Evolutionary conservation across 2,329 filamentous ascomycete species (phyloP), one percentile per base, ranked within the genome.

Genomic region (Xylariaceae sp.): DNA sequence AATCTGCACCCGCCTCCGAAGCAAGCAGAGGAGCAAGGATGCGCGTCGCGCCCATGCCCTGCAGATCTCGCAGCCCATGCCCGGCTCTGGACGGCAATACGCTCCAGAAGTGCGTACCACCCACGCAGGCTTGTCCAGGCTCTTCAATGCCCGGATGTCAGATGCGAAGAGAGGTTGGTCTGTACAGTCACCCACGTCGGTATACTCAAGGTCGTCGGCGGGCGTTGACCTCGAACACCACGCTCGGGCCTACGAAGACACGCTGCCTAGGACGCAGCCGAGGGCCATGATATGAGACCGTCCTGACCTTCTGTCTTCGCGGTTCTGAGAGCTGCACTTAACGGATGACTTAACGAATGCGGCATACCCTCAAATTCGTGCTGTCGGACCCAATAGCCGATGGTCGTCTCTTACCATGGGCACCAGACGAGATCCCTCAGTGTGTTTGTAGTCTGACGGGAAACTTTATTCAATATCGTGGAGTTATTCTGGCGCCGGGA

Each of bases 221-320:
- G 39, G 36, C 16, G 39, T 39, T 14, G 47, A 51, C 19, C 58
- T 75, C 27, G 70, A 76, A 43, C 58, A 67, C 47, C 65, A 66
- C 39, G 64, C 69, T 3, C 63, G 67, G 38, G 63, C 70, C 26
- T 77, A 77, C 42, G 72, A 77, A 51, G 72, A 77, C 42, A 71
- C 75, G 70, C 46, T 70, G 15, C 70, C 70, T 18, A 59, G 70
- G 28, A 60, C 65, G 38, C 61, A 66, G 29, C 72, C 73, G 9
- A 58, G 62, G 36, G 46, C 40, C n/a, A 52, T 55, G 52, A 49
- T 55, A 35, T 55, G n/a, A n/a, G n/a, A n/a, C n/a, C n/a, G n/a
- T n/a, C n/a, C n/a, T n/a, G n/a, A n/a, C n/a, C n/a, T n/a, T n/a
- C n/a, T n/a, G n/a, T n/a, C n/a, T n/a, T n/a, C n/a, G n/a, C n/a